Conservation (phyloP, 192 early-diverging fungal genomes). For the Mortierella antarctica region DNA sequence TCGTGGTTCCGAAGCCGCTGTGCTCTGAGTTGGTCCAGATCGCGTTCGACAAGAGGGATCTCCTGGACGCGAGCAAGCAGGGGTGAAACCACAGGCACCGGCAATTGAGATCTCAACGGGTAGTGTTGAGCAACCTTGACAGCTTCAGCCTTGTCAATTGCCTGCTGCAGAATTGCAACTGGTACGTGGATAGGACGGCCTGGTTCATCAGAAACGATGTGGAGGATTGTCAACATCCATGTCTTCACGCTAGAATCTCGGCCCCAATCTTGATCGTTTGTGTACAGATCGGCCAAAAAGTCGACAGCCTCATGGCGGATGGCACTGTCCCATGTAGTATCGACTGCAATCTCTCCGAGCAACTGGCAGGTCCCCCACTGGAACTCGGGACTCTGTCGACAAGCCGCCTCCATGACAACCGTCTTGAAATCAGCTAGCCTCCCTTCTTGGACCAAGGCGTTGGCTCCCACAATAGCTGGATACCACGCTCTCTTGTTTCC, state of each 20-base stretch:
- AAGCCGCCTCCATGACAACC: neutral
- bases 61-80: too few species aligned
- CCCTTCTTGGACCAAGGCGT: neutral
- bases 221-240: too few species aligned
- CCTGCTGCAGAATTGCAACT: too few species aligned
- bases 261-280: neutral
- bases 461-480: neutral
- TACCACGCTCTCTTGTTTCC: neutral
- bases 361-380: conserved; percentile 1
- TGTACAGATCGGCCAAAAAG: neutral
- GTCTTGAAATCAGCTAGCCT: neutral
- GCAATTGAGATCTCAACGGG: too few species aligned
- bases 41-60: too few species aligned
- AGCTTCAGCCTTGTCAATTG: too few species aligned
- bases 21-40: neutral
- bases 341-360: neutral
- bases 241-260: too few species aligned
- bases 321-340: neutral
- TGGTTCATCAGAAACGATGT: too few species aligned
- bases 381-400: neutral
- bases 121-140: too few species aligned
- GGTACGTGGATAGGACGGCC: too few species aligned
- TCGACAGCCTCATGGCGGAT: neutral
- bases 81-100: too few species aligned
- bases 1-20: neutral